Conservation (phyloP, 108 stramenopile species). For the Nannochloropsis gaditana region DNA sequence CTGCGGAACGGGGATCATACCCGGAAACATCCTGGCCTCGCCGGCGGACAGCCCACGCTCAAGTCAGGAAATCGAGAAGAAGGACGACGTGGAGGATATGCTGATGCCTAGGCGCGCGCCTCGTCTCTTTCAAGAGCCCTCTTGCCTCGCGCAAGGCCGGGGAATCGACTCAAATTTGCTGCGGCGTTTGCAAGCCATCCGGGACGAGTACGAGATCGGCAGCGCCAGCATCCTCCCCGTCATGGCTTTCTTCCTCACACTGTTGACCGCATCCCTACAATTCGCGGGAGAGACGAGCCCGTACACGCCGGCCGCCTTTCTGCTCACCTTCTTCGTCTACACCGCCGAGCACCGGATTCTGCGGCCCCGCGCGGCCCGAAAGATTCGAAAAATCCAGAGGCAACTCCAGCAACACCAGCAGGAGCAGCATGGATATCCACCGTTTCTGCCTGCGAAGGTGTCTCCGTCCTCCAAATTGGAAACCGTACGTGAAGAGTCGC, state of each 20-base stretch:
- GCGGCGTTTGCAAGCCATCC: neutral
- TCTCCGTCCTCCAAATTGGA: no score
- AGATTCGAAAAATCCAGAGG: neutral
- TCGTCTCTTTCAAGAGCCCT: neutral
- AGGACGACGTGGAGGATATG: neutral
- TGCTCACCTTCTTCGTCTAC: neutral
- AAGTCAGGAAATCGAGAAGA: neutral
- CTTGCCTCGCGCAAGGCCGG: neutral
- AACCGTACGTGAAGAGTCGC: no score
- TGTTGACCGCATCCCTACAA: conserved; percentile 13
- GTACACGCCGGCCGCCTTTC: neutral
- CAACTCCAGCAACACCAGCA: neutral
- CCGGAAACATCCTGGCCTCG: neutral
- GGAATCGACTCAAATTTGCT: neutral
- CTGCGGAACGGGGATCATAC: neutral
- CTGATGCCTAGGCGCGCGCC: neutral
- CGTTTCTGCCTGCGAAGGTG: no score
- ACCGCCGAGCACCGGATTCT: neutral
- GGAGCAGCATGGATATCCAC: neutral
- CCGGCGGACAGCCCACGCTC: neutral
- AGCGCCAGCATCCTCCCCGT: neutral
- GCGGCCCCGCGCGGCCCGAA: neutral
- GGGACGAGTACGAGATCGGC: neutral
- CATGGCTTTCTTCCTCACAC: conserved; percentile 1
- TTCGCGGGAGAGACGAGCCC: neutral